Conservation (phyloP, 2,329 filamentous ascomycete genomes). For the Torrubiella hemipterigena region DNA sequence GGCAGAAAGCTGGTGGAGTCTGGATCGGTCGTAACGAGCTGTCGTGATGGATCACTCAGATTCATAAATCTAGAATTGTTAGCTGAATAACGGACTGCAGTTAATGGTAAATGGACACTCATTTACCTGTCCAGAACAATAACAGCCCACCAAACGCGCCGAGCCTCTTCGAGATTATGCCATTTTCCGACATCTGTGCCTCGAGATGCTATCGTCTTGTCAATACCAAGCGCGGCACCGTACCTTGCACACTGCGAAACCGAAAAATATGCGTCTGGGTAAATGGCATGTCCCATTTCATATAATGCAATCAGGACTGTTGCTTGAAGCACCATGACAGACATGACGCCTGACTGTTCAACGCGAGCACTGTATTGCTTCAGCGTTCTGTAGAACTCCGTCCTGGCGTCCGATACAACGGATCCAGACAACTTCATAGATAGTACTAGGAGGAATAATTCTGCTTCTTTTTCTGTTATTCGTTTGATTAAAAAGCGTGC, state of each 20-base stretch:
- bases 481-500: conserved; percentile 3
- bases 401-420: background rate
- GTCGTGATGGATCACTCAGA: conserved; percentile 3
- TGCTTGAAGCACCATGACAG: conserved; percentile 7
- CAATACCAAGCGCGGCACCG: conserved; percentile 4
- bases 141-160: conserved; percentile 9
- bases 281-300: conserved; percentile 7
- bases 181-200: background rate
- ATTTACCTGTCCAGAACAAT: conserved; percentile 8
- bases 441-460: conserved; percentile 6
- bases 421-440: conserved; percentile 6
- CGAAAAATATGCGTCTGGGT: conserved; percentile 7
- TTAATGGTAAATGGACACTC: background rate
- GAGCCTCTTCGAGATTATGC: conserved; percentile 7
- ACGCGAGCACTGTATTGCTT: conserved; percentile 7
- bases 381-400: conserved; percentile 5
- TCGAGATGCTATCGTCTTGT: conserved; percentile 4
- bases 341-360: conserved; percentile 4
- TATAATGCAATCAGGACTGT: conserved; percentile 6
- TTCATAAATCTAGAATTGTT: conserved; percentile 6
- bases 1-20: conserved; percentile 4
- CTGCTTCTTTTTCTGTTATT: conserved; percentile 2
- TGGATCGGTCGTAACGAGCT: conserved; percentile 8
- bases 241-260: conserved; percentile 7
- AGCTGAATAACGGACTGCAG: background rate